Evolutionary conservation across 495 filamentous ascomycete genomes (phyloP).

Genomic region (Bathelium albidoporum): DNA sequence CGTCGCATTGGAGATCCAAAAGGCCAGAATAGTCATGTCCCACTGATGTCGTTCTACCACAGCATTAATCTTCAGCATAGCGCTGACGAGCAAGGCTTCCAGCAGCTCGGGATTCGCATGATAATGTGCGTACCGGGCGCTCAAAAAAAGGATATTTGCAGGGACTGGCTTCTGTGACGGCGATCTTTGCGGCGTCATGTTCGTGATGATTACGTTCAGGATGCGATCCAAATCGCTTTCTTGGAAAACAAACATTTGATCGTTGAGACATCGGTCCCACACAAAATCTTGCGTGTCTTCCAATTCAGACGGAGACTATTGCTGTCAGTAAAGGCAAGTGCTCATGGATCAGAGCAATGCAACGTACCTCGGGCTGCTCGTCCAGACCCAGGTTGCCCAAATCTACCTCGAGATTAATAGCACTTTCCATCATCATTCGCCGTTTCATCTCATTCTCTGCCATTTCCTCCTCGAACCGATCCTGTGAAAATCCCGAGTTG

Average conservation of each 20-base stretch:
- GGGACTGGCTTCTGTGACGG: slow-evolving; percentile 95
- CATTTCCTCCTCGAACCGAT: slow-evolving; percentile 92
- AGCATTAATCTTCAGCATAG: slow-evolving; percentile 93
- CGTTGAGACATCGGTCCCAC: slow-evolving; percentile 91
- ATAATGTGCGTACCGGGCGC: slow-evolving; percentile 93
- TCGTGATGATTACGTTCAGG: slow-evolving; percentile 90
- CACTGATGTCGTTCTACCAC: slow-evolving; percentile 91
- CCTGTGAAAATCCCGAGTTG: slow-evolving; percentile 81
- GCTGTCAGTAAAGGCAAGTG: slow-evolving; percentile 9
- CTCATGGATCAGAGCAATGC: not conserved
- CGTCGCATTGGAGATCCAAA: slow-evolving; percentile 98
- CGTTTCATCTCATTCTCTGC: slow-evolving; percentile 92
- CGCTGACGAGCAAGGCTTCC: slow-evolving; percentile 64
- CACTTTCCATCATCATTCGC: slow-evolving; percentile 99
- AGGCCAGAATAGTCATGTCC: slow-evolving; percentile 99
- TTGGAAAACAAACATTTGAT: slow-evolving; percentile 99
- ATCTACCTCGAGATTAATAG: slow-evolving; percentile 93
- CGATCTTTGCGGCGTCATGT: slow-evolving; percentile 94
- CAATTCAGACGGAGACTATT: slow-evolving; percentile 66
- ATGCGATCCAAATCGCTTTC: slow-evolving; percentile 83
- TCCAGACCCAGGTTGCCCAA: slow-evolving; percentile 92
- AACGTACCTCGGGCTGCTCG: slow-evolving; percentile 79
- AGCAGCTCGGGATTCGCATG: slow-evolving; percentile 83
- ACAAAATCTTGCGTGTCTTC: slow-evolving; percentile 92
- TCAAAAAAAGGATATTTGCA: slow-evolving; percentile 91